Conservation (phyloP, 768 basidiomycete species). For the Mycena rebaudengoi region DNA sequence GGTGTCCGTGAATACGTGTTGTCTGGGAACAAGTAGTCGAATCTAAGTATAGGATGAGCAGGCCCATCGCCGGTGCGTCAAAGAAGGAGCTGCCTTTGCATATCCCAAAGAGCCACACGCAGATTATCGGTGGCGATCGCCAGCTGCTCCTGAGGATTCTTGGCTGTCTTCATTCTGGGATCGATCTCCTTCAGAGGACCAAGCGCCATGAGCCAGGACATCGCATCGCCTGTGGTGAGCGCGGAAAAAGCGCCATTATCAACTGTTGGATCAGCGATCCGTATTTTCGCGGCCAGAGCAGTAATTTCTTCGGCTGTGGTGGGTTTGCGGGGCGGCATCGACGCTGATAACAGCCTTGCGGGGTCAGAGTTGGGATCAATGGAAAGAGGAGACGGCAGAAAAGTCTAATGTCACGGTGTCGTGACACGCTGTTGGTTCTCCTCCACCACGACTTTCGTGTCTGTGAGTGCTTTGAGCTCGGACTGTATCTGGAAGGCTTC, state of each 20-base stretch:
- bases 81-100: slow-evolving; percentile 6
- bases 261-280: slow-evolving; percentile 21
- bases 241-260: slow-evolving; percentile 30
- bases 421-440: too few species aligned
- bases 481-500: too few species aligned
- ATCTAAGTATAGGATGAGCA: background rate
- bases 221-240: slow-evolving; percentile 20
- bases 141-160: slow-evolving; percentile 11
- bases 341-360: too few species aligned
- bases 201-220: slow-evolving; percentile 21
- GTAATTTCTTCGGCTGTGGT: slow-evolving; percentile 18
- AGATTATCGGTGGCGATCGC: slow-evolving; percentile 15
- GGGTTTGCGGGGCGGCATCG: slow-evolving; percentile 18
- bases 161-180: slow-evolving; percentile 4
- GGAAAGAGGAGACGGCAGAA: too few species aligned
- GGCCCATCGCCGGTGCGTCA: too few species aligned
- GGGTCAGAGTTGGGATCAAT: too few species aligned
- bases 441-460: too few species aligned
- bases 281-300: slow-evolving; percentile 12
- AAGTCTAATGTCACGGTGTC: too few species aligned
- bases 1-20: slow-evolving; percentile 14
- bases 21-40: slow-evolving; percentile 29
- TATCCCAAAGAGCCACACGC: slow-evolving; percentile 25
- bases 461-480: too few species aligned
- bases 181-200: slow-evolving; percentile 14